Conservation (phyloP, 2,329 filamentous ascomycete genomes). For the Microdochium nivale region DNA sequence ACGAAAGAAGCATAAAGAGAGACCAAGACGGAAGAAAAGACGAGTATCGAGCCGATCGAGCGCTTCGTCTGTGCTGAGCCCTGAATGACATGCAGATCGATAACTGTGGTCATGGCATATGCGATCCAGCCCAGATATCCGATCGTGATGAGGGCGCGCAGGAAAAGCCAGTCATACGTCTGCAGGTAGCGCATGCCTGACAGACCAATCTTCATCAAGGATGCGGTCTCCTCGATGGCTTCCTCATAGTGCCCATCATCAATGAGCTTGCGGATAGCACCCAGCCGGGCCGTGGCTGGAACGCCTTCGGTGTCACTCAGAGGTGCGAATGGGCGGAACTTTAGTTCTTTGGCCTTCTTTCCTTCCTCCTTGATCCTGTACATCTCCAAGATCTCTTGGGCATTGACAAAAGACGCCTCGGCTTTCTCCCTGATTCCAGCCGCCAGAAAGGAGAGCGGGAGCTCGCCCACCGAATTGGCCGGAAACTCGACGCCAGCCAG, state of each 20-base stretch:
- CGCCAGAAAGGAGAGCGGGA: slow-evolving; percentile 76
- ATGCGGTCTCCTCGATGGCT: slow-evolving; percentile 70
- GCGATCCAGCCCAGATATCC: slow-evolving; percentile 96
- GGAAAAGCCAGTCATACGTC: slow-evolving; percentile 97
- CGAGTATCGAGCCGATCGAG: slow-evolving; percentile 45
- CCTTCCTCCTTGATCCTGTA: slow-evolving; percentile 87
- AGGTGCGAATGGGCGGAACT: slow-evolving; percentile 66
- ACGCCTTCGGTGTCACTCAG: slow-evolving; percentile 53
- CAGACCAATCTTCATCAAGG: slow-evolving; percentile 68
- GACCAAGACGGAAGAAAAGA: slow-evolving; percentile 71
- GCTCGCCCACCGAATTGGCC: slow-evolving; percentile 89
- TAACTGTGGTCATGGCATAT: slow-evolving; percentile 80
- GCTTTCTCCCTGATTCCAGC: slow-evolving; percentile 70
- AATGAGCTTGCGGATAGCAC: slow-evolving; percentile 61
- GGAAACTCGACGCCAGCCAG: slow-evolving; percentile 82
- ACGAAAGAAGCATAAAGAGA: slow-evolving; percentile 71
- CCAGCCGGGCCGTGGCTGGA: slow-evolving; percentile 58
- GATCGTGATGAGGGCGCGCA: slow-evolving; percentile 77
- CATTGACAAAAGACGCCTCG: slow-evolving; percentile 74
- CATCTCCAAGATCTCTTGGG: slow-evolving; percentile 85
- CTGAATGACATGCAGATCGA: slow-evolving; percentile 80
- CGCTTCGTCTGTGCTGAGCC: slow-evolving; percentile 57
- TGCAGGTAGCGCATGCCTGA: slow-evolving; percentile 87
- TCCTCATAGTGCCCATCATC: slow-evolving; percentile 57
- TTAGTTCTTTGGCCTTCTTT: slow-evolving; percentile 67